Conservation (phyloP, 2,329 filamentous ascomycete genomes). For the Epichloe gansuensis region DNA sequence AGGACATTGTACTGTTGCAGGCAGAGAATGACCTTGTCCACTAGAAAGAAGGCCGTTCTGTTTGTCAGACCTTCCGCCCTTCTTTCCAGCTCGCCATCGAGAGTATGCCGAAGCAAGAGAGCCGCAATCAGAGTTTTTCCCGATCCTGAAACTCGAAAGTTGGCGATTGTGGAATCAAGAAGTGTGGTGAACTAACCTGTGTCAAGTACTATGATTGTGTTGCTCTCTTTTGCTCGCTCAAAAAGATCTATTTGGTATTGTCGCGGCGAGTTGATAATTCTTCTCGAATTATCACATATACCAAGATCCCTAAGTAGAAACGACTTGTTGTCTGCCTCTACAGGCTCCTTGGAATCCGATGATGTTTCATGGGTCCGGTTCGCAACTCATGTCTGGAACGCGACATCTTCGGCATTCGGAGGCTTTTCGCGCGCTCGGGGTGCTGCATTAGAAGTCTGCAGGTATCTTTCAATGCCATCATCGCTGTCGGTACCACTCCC, state of each 20-base stretch:
- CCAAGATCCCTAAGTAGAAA: neutral
- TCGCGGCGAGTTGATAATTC: constrained; percentile 63
- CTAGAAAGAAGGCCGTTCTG: constrained; percentile 74
- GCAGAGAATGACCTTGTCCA: constrained; percentile 79
- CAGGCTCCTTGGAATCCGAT: neutral
- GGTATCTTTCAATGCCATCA: constrained; percentile 5
- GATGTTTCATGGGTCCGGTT: neutral
- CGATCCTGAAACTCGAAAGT: constrained; percentile 42
- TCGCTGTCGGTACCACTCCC: constrained; percentile 7
- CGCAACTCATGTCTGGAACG: constrained; percentile 7
- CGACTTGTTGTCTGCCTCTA: neutral
- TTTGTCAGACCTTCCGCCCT: constrained; percentile 45
- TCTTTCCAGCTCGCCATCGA: constrained; percentile 65
- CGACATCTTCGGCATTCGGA: constrained; percentile 5
- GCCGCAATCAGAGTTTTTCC: constrained; percentile 96
- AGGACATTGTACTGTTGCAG: constrained; percentile 82
- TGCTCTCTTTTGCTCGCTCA: constrained; percentile 69
- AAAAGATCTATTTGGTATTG: constrained; percentile 92
- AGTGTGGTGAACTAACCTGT: constrained; percentile 43
- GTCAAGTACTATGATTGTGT: constrained; percentile 85
- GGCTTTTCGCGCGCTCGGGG: neutral
- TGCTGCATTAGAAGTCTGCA: neutral
- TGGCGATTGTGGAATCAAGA: neutral
- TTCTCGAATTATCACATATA: constrained; percentile 12
- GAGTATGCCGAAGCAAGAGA: constrained; percentile 61